A percentile compares a stretch with the other conserved stretches of the same genome.
phyloP scores from a whole-genome alignment of 2,329 filamentous ascomycete species.

The Nothophaeocryptopus gaeumannii region DNA sequence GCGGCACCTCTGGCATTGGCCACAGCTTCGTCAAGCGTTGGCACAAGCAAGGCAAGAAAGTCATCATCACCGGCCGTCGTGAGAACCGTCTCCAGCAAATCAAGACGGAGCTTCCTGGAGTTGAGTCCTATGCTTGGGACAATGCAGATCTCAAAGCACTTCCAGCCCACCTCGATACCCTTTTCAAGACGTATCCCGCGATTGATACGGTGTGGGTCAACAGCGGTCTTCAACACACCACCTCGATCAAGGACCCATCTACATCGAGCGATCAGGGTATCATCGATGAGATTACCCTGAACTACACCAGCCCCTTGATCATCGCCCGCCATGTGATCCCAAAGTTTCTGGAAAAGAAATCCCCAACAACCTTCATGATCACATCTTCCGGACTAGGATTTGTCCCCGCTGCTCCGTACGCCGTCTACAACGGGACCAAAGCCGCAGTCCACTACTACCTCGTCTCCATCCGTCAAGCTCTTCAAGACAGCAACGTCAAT shows the following conservation, averaged over 20 bases:
- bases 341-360: constrained; percentile 7
- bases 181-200: constrained; percentile 12
- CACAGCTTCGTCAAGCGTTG: constrained; percentile 47
- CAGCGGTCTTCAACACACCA: constrained; percentile 6
- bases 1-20: constrained; percentile 51
- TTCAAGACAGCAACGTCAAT: constrained; percentile 20
- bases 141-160: constrained; percentile 9
- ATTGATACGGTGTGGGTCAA: constrained; percentile 22
- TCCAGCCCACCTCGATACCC: constrained; percentile 8
- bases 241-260: constrained; percentile 2
- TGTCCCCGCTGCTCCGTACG: constrained; percentile 15
- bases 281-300: constrained; percentile 13
- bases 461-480: constrained; percentile 16
- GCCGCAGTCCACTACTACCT: constrained; percentile 19
- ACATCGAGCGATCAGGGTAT: constrained; percentile 5
- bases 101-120: constrained; percentile 4
- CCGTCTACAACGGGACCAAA: constrained; percentile 23
- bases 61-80: constrained; percentile 50
- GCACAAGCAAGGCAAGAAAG: constrained; percentile 44
- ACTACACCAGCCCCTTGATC: constrained; percentile 20
- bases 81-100: constrained; percentile 51
- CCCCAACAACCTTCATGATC: constrained; percentile 17
- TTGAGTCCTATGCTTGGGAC: constrained; percentile 14
- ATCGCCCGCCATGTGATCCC: constrained; percentile 20
- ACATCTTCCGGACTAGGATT: constrained; percentile 21